These are phyloP conservation scores for Thermomucor indicae-seudaticae DNA, from an alignment of 371 early-diverging fungal species.

Conservation along the genomic window DNA sequence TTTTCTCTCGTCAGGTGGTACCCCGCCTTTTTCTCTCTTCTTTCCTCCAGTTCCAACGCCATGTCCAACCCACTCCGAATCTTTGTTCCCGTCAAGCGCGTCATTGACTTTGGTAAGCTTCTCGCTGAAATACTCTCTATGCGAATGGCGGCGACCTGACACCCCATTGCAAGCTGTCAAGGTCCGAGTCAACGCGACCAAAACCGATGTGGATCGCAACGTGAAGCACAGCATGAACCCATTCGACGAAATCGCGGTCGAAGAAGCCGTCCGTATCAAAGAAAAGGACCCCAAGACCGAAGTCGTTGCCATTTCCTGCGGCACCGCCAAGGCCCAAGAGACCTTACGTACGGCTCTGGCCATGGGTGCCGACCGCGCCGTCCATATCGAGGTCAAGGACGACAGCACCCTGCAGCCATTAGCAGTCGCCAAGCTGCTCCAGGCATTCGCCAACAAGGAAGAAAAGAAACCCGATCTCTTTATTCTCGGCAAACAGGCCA, in stretches of 20 bases:
- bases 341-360: constrained; percentile 95
- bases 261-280: constrained; percentile 93
- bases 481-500: constrained; percentile 98
- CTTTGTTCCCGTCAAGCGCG: constrained; percentile 95
- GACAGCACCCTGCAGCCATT: constrained; percentile 74
- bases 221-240: constrained; percentile 99
- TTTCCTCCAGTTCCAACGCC: too few species aligned
- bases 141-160: background rate
- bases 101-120: constrained; percentile 84
- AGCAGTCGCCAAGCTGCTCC: constrained; percentile 90
- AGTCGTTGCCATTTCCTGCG: constrained; percentile 90
- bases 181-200: constrained; percentile 90
- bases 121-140: background rate
- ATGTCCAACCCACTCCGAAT: constrained; percentile 63
- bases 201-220: constrained; percentile 89
- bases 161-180: constrained; percentile 89
- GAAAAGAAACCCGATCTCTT: constrained; percentile 83
- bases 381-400: constrained; percentile 89
- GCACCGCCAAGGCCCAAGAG: constrained; percentile 88
- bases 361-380: constrained; percentile 97
- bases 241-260: constrained; percentile 98
- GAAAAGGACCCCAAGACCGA: constrained; percentile 74
- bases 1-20: too few species aligned
- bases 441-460: constrained; percentile 85
- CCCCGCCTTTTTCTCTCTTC: too few species aligned